These are phyloP conservation scores for Lasiosphaeria miniovina DNA, from an alignment of 495 filamentous ascomycete species.

Conservation along the genomic window DNA sequence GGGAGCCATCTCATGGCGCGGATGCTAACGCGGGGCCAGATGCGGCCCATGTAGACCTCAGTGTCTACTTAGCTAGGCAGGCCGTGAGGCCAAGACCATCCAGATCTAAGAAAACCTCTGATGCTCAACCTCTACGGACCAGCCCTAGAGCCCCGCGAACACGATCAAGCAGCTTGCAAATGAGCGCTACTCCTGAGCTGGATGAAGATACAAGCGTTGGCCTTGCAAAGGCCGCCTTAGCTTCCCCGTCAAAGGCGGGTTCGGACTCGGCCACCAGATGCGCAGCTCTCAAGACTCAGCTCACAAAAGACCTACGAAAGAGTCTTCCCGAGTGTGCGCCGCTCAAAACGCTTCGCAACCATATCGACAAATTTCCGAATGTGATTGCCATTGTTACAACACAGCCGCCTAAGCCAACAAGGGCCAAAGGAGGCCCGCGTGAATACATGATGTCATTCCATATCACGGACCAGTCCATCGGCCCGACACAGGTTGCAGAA, in stretches of 20 bases:
- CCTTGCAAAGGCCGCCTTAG: constrained; percentile 21
- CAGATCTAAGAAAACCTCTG: constrained; percentile 18
- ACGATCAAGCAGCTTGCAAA: constrained; percentile 27
- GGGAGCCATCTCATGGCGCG: background rate
- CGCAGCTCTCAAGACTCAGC: constrained; percentile 35
- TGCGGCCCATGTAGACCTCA: constrained; percentile 25
- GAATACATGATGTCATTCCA: constrained; percentile 69
- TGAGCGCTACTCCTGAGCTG: constrained; percentile 18
- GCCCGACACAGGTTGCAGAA: constrained; percentile 44
- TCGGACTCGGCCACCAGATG: constrained; percentile 9
- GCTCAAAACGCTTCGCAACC: constrained; percentile 59
- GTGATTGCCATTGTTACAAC: constrained; percentile 66
- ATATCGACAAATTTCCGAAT: constrained; percentile 55
- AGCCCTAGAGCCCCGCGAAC: constrained; percentile 23
- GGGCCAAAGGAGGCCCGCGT: constrained; percentile 62
- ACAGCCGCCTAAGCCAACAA: constrained; percentile 49
- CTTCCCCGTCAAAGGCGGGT: constrained; percentile 23
- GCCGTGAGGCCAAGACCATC: constrained; percentile 28
- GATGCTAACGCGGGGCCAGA: background rate
- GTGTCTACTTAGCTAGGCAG: constrained; percentile 35
- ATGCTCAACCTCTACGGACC: constrained; percentile 25
- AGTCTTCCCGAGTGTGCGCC: constrained; percentile 64
- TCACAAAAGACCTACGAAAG: constrained; percentile 53
- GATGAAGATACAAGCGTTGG: constrained; percentile 22
- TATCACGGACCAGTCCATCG: constrained; percentile 63